Evolutionary conservation across 305 asterid species (phyloP), one percentile per base, ranked within the genome.

Genomic region (Fraxinus platypoda): DNA sequence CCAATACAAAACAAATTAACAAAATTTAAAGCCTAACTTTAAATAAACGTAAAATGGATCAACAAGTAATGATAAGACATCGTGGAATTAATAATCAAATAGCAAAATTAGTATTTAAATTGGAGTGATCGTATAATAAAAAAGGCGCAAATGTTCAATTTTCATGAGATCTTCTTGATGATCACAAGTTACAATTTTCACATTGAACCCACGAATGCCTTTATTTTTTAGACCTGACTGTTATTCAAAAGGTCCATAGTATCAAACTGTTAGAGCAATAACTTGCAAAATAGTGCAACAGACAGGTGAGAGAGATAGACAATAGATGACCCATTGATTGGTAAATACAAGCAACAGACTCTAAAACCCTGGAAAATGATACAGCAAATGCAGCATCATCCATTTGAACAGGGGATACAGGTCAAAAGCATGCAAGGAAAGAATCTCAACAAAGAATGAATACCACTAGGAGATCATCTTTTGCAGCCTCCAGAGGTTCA

Each of bases 391-490:
- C 54, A 49, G 77, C 30, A 70, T 54, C 38, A 75, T 75, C 75
- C 79, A 78, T 25, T 73, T 64, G 71, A 72, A 19, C 76, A 19
- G 74, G 76, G 46, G 11, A 79, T 76, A 52, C 19, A 64, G 34
- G 17, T 33, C 31, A 74, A 79, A 70, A 76, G 41, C 9, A 28
- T 57, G 73, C 43, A 57, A 76, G 78, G 37, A 13, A 62, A 80
- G 82, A 87, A 68, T 15, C 37, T 28, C 79, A 86, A 87, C 82
- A 80, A 57, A 80, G 38, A 82, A 77, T 21, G 9, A 33, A 77
- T 92, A 96, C 99, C 98, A 93, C 98, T 80, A 91, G 93, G 75
- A 96, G 98, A 84, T 96, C 99, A 77, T 94, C 97, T 82, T 85
- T 83, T 19, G 89, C 87, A 57, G 98, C 95, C 90, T 94, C 99